Percentiles rank a stretch among this genome's conserved stretches.
Conservation (phyloP, 805 yeast species). For the Alloascoidea hylecoeti region DNA sequence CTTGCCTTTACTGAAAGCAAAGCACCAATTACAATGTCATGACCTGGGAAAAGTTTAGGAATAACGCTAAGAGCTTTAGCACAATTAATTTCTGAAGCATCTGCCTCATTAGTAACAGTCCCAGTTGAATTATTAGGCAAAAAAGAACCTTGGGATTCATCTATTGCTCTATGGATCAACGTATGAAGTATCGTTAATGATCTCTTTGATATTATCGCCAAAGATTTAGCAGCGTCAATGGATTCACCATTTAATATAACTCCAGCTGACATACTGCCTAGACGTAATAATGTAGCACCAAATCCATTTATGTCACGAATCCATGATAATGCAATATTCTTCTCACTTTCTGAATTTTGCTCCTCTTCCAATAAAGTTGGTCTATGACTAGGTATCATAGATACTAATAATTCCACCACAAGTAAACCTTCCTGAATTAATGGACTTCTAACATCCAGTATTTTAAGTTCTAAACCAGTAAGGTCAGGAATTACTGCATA, state of each 20-base stretch:
- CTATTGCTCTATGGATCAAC: constrained; percentile 1
- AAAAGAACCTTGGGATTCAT: constrained; percentile 3
- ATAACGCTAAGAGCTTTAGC: constrained; percentile 4
- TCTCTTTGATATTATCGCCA: constrained; percentile 10
- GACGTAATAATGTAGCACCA: constrained; percentile 21
- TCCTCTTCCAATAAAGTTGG: constrained; percentile 11
- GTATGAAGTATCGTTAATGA: constrained; percentile 19
- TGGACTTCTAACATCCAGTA: constrained; percentile 2
- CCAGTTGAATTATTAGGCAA: neutral
- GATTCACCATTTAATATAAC: constrained; percentile 12
- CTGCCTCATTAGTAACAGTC: constrained; percentile 2
- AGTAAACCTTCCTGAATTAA: constrained; percentile 1
- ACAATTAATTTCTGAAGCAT: constrained; percentile 3
- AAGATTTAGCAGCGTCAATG: constrained; percentile 5
- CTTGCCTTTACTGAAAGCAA: constrained; percentile 23
- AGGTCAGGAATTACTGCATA: neutral
- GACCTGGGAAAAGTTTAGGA: constrained; percentile 20
- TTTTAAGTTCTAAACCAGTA: neutral
- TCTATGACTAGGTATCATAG: neutral
- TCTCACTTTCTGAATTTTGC: constrained; percentile 11
- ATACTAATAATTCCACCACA: neutral
- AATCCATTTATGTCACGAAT: constrained; percentile 19
- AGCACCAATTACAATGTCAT: constrained; percentile 23
- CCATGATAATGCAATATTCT: constrained; percentile 19
- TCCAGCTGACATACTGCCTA: constrained; percentile 22